These are phyloP conservation scores for Agroathelia rolfsii DNA, from an alignment of 1,284 basidiomycete genomes.

Conservation along the genomic window DNA sequence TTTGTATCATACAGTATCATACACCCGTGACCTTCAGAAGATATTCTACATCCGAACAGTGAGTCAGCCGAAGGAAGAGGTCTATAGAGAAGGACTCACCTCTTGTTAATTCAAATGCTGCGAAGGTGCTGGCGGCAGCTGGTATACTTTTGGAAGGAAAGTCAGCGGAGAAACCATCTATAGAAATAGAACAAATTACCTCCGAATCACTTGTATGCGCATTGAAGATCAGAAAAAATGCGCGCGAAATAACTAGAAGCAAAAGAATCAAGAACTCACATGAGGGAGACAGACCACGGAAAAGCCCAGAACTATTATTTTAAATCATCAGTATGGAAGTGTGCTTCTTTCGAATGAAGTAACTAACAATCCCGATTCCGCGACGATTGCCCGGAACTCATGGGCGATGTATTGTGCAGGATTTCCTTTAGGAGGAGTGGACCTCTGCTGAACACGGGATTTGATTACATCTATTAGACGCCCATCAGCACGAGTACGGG, in stretches of 20 bases:
- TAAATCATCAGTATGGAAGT: constrained; percentile 2
- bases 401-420: constrained; percentile 75
- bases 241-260: constrained; percentile 1
- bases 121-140: constrained; percentile 85
- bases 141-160: constrained; percentile 55
- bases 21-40: too few relatives aligned
- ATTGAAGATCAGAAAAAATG: constrained; percentile 1
- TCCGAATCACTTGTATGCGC: constrained; percentile 40
- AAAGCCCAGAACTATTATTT: constrained; percentile 48
- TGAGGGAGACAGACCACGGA: constrained; percentile 65
- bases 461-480: constrained; percentile 72
- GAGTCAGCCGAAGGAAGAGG: too few relatives aligned
- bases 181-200: too few relatives aligned
- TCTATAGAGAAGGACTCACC: constrained; percentile 31
- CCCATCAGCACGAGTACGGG: background rate
- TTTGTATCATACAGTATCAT: too few relatives aligned
- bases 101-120: constrained; percentile 82
- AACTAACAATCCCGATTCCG: constrained; percentile 70
- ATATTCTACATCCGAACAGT: too few relatives aligned
- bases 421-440: constrained; percentile 65
- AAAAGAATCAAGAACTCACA: constrained; percentile 36
- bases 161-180: constrained; percentile 1
- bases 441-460: constrained; percentile 77
- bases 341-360: constrained; percentile 12
- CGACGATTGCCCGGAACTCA: constrained; percentile 61